Evolutionary conservation across 1,284 basidiomycete species (phyloP), one percentile per base, ranked within the genome.

Genomic region (Neonothopanus nambi): DNA sequence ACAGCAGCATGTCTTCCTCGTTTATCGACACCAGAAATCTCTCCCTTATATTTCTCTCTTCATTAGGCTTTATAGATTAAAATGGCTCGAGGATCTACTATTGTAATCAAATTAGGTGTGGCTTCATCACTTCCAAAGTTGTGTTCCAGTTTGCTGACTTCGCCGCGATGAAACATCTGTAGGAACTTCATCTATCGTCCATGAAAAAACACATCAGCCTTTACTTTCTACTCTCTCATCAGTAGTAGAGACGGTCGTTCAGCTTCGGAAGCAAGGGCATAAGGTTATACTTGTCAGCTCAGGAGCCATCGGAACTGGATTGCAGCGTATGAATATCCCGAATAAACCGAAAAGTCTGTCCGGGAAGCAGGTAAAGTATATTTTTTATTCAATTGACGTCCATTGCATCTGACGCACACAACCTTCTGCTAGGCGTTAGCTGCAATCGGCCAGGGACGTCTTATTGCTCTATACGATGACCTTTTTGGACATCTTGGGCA

Each of bases 401-500:
- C 44, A 57, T 28, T 24, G 40, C 11, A 6, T 44, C 55, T 55
- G 26, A 64, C 13, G 55, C 45, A 51, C 18, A 17, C 36, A 37
- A n/a, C n/a, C 15, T 42, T 54, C 39, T 60, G 15, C 15, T 23
- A 95, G 91, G 96, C 96, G 6, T 76, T 99, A 38, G 96, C 96
- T 26, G 96, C 96, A 0, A 93, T 99, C 48, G 96, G 97, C 1
- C 97, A 99, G 75, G 92, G 96, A 7, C 79, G 95, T 54, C 80
- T 99, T 21, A 98, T 99, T 57, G 95, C 94, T 1, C 76, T 99
- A 1, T 99, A 93, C 92, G 97, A 99, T 67, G 95, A 95, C 65
- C 76, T 99, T 40, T 99, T 99, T 63, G 82, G 91, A 2, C 91
- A 95, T 61, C 75, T 98, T 17, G 94, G 91, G 49, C 95, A 97